phyloP scores from a whole-genome alignment of 2,329 filamentous ascomycete genomes.

The Moelleriella libera region DNA sequence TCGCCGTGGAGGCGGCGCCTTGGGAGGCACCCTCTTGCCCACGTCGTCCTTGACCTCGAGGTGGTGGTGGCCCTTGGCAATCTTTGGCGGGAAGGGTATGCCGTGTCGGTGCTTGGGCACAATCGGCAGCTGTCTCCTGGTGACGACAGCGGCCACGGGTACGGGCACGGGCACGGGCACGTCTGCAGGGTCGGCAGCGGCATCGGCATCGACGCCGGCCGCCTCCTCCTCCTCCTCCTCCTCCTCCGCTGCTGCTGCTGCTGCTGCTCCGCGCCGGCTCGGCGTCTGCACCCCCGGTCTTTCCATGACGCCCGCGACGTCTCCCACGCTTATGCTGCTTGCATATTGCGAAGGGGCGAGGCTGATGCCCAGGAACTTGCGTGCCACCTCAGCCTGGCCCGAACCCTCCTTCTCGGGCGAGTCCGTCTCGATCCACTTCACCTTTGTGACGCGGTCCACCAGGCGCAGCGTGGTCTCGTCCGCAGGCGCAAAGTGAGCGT shows the following conservation, averaged over 20 bases:
- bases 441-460: conserved; percentile 59
- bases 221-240: conserved; percentile 9
- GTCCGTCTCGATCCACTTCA: conserved; percentile 48
- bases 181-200: conserved; percentile 3
- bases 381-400: conserved; percentile 32
- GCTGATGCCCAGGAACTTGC: conserved; percentile 56
- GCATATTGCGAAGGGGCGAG: conserved; percentile 49
- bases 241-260: neutral
- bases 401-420: conserved; percentile 18
- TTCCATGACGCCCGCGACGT: conserved; percentile 68
- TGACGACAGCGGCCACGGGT: conserved; percentile 10
- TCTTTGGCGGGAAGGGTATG: conserved; percentile 23
- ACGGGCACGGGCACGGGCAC: neutral
- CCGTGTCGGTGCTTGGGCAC: conserved; percentile 45
- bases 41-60: conserved; percentile 13
- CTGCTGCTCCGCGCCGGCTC: conserved; percentile 37
- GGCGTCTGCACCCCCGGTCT: conserved; percentile 74
- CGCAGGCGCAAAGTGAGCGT: conserved; percentile 63
- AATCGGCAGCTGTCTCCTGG: conserved; percentile 35
- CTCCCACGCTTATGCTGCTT: conserved; percentile 61
- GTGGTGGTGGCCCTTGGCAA: conserved; percentile 10
- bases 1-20: conserved; percentile 31
- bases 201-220: conserved; percentile 5
- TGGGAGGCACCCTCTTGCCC: conserved; percentile 27
- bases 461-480: conserved; percentile 70